Percentiles rank a stretch among this genome's conserved stretches.
phyloP scores from a whole-genome alignment of 164 flowering plant species.

The Macadamia tetraphylla region DNA sequence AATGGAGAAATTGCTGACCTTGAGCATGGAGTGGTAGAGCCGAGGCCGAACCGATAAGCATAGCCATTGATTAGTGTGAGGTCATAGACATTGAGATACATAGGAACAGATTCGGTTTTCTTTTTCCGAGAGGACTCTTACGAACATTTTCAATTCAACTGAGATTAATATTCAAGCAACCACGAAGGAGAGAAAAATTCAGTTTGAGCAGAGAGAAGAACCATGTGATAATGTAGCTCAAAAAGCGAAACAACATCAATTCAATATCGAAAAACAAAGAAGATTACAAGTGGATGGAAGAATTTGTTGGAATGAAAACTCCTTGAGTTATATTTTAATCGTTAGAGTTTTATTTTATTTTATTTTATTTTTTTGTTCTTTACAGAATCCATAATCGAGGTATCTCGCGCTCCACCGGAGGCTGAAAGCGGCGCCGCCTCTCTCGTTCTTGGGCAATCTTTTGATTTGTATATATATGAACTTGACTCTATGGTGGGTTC shows the following conservation, averaged over 20 bases:
- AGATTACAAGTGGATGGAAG: not conserved
- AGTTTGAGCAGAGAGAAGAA: not conserved
- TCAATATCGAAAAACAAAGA: not conserved
- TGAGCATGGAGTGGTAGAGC: conserved; percentile 45
- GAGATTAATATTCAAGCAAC: too few relatives aligned
- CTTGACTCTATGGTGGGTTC: too few relatives aligned
- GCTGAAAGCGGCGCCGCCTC: not conserved
- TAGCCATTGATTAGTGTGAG: conserved; percentile 39
- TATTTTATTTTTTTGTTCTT: too few relatives aligned
- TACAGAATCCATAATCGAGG: not conserved
- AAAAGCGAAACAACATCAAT: not conserved
- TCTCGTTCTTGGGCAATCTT: not conserved
- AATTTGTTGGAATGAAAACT: not conserved
- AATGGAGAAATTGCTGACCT: conserved; percentile 21
- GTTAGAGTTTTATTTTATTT: too few relatives aligned
- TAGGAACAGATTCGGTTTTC: conserved; percentile 16
- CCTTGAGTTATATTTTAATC: not conserved
- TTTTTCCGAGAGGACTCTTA: not conserved
- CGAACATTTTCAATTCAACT: not conserved
- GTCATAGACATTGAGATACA: conserved; percentile 50
- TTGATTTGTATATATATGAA: too few relatives aligned
- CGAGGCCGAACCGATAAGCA: conserved; percentile 48
- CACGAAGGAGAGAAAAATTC: too few relatives aligned
- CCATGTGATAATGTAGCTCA: not conserved
- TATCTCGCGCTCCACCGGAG: not conserved